Conservation (phyloP, 768 basidiomycete genomes). For the Dendrothele bispora region DNA sequence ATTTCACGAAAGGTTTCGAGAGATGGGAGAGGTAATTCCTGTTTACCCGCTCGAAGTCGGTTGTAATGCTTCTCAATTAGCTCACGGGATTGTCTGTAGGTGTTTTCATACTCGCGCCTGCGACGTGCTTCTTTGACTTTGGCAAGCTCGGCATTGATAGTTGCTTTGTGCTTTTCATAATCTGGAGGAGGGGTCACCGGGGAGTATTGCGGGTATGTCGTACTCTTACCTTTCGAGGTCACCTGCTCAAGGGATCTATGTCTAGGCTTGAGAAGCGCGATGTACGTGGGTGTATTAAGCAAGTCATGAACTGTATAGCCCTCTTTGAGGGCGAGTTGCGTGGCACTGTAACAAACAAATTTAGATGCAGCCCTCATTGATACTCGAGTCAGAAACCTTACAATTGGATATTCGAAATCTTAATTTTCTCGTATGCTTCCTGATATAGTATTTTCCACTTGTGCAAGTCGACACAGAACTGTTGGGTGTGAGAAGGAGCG, state of each 20-base stretch:
- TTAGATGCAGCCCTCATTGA: neutral
- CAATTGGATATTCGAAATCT: slow-evolving; percentile 13
- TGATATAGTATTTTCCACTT: slow-evolving; percentile 26
- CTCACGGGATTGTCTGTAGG: slow-evolving; percentile 23
- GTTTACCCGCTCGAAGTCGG: slow-evolving; percentile 37
- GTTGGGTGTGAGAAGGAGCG: neutral
- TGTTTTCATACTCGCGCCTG: slow-evolving; percentile 25
- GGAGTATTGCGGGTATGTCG: neutral
- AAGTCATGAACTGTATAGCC: slow-evolving; percentile 48
- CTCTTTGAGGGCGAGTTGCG: slow-evolving; percentile 18
- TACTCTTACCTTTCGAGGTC: slow-evolving; percentile 31
- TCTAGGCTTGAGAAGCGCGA: slow-evolving; percentile 35
- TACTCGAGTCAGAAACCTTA: slow-evolving; percentile 9
- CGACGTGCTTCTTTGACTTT: slow-evolving; percentile 20
- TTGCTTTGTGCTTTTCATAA: slow-evolving; percentile 16
- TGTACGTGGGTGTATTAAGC: slow-evolving; percentile 37
- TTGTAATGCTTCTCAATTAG: slow-evolving; percentile 46
- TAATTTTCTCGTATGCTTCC: neutral
- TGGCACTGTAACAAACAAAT: slow-evolving; percentile 9
- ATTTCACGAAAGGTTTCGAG: slow-evolving; percentile 48
- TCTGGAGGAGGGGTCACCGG: slow-evolving; percentile 22
- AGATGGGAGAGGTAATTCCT: slow-evolving; percentile 37
- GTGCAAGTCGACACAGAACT: slow-evolving; percentile 22
- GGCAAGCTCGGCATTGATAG: slow-evolving; percentile 25
- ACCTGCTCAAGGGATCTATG: slow-evolving; percentile 39